A percentile compares a stretch with the other conserved stretches of the same genome.
These are phyloP conservation scores for Solanum virginianum DNA, from an alignment of 257 asterid genomes.

Conservation along the genomic window DNA sequence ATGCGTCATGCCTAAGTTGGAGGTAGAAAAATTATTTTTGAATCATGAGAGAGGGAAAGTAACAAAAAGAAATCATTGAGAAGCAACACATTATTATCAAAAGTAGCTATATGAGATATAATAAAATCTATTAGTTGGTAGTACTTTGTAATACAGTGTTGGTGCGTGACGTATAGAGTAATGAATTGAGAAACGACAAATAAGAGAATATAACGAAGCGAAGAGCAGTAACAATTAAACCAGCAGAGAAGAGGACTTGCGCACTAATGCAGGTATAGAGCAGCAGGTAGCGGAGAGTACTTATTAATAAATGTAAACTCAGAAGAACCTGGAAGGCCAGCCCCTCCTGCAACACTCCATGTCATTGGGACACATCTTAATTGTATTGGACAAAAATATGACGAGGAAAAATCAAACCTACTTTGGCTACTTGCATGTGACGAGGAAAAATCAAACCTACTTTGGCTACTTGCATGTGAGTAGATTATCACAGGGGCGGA, in stretches of 20 bases:
- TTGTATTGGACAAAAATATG: slow-evolving; percentile 1
- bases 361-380: slow-evolving; percentile 14
- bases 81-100: background rate
- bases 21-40: background rate
- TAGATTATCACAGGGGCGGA: too few relatives aligned
- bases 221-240: background rate
- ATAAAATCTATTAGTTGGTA: background rate
- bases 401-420: background rate
- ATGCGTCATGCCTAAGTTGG: background rate
- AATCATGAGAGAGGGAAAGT: background rate
- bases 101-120: background rate
- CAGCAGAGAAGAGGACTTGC: background rate
- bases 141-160: background rate
- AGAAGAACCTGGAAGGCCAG: background rate
- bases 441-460: background rate
- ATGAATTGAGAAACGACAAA: background rate
- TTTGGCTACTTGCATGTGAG: background rate
- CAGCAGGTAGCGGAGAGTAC: background rate
- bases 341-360: background rate
- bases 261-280: background rate
- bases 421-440: background rate
- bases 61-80: background rate
- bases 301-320: background rate
- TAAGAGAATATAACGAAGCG: background rate
- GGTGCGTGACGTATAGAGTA: background rate